phyloP scores from a whole-genome alignment of 1,139 yeast species.

The Taiozyma sp. region DNA sequence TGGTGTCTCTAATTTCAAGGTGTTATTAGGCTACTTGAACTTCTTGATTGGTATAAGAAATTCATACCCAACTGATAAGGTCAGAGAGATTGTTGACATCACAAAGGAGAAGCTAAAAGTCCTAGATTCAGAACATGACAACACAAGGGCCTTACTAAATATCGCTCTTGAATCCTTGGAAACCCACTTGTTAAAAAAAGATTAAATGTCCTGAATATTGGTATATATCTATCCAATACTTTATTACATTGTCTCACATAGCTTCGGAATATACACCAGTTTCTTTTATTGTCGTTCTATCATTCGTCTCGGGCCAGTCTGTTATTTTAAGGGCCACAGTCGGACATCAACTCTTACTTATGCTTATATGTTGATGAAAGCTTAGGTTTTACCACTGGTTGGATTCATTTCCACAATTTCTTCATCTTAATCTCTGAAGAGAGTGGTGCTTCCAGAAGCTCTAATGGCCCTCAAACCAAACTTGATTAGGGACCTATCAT shows the following conservation, averaged over 20 bases:
- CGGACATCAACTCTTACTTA: no score
- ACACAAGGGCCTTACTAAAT: conserved; percentile 33
- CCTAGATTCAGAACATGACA: conserved; percentile 21
- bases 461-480: no score
- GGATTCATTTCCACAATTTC: conserved; percentile 49
- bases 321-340: no score
- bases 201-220: not conserved
- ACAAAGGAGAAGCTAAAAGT: conserved; percentile 7
- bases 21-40: conserved; percentile 51
- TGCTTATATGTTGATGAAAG: conserved; percentile 48
- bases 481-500: no score
- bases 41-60: conserved; percentile 42
- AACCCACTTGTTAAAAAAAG: conserved; percentile 11
- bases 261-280: no score
- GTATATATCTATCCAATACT: no score
- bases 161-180: conserved; percentile 37
- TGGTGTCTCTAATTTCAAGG: conserved; percentile 30
- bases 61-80: conserved; percentile 24
- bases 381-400: conserved; percentile 50
- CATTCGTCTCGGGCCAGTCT: no score
- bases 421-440: conserved; percentile 75
- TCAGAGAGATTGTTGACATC: conserved; percentile 15
- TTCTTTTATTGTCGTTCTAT: no score
- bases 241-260: no score
- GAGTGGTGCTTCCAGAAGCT: conserved; percentile 45